Evolutionary conservation across 139 green algal genomes (phyloP), one percentile per base, ranked within the genome.

Genomic region (Asterochloris erici): DNA sequence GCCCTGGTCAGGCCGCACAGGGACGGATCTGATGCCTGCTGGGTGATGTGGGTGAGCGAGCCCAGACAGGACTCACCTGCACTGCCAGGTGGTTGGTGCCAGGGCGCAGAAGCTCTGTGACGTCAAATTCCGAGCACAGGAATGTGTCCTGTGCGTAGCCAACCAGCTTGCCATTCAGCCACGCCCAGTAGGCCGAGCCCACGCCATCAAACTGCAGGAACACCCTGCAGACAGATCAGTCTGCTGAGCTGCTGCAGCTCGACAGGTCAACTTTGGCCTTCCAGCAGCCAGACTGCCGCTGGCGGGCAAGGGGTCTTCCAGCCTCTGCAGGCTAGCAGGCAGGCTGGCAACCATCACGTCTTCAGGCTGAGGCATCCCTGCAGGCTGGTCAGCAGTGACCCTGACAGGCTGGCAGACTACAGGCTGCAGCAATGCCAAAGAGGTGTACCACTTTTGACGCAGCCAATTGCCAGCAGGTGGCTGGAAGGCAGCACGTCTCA

Each of bases 41-140:
- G 17, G 66, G 19, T 71, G 17, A 24, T 21, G 17, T 71, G 66
- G 66, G 17, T 71, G 66, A 26, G 19, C 17, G 19, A 71, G 17
- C 66, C 2, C 66, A 71, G 10, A 21, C 21, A 21, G 17, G 66
- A 21, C 66, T 71, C 70, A 93, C 93, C 90, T 97, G 92, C 19
- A 94, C 89, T 1, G 91, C 90, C 63, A 98, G 84, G 19, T 90
- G 66, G 79, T 97, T 97, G 28, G 26, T 15, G 27, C 68, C 79
- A 0, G 82, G 29, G 47, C 68, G 60, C 71, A 97, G 81, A 27
- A 89, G 17, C 11, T 78, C 21, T 1, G 91, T 95, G 19, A 98
- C 86, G 9, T 99, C 95, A 88, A 98, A 99, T 83, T 99, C 96
- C 6, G 95, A 95, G 0, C 95, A 94, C 70, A 98, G 84, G 19